phyloP scores from a whole-genome alignment of 2,329 filamentous ascomycete genomes.

The Paradendryphiella salina region DNA sequence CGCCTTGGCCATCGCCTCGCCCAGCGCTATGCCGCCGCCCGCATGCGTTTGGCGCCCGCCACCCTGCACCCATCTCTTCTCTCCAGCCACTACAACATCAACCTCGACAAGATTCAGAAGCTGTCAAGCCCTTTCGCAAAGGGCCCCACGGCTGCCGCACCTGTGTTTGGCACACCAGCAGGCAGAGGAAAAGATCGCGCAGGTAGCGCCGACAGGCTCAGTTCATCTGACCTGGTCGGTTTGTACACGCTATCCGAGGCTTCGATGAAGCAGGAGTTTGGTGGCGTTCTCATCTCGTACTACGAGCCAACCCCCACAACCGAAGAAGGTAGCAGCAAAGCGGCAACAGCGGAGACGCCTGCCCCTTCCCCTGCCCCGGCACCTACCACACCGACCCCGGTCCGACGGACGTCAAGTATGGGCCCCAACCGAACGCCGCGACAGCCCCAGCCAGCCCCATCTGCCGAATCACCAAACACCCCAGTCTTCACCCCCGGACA shows the following conservation, averaged over 20 bases:
- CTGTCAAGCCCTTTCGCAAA: conserved; percentile 82
- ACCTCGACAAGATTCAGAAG: conserved; percentile 78
- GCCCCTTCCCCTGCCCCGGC: conserved; percentile 60
- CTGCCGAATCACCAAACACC: conserved; percentile 57
- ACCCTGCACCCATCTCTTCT: conserved; percentile 73
- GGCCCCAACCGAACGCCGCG: conserved; percentile 57
- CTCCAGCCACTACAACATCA: conserved; percentile 77
- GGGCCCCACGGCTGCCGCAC: conserved; percentile 54
- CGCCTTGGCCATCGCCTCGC: conserved; percentile 83
- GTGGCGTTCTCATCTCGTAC: conserved; percentile 77
- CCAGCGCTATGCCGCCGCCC: conserved; percentile 87
- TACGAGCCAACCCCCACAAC: conserved; percentile 58
- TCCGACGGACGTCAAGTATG: conserved; percentile 65
- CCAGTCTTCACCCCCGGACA: conserved; percentile 45
- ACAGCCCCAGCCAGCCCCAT: conserved; percentile 49
- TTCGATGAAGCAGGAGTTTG: conserved; percentile 73
- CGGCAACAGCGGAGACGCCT: conserved; percentile 53
- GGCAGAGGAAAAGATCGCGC: conserved; percentile 68
- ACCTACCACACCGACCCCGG: conserved; percentile 74
- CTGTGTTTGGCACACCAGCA: conserved; percentile 59
- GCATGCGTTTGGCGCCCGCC: conserved; percentile 70
- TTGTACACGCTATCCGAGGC: conserved; percentile 59
- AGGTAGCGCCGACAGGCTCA: conserved; percentile 42
- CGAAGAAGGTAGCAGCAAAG: conserved; percentile 28
- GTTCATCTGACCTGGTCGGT: conserved; percentile 69